Conservation (phyloP, 768 basidiomycete genomes). For the Amylocystis lapponica region DNA sequence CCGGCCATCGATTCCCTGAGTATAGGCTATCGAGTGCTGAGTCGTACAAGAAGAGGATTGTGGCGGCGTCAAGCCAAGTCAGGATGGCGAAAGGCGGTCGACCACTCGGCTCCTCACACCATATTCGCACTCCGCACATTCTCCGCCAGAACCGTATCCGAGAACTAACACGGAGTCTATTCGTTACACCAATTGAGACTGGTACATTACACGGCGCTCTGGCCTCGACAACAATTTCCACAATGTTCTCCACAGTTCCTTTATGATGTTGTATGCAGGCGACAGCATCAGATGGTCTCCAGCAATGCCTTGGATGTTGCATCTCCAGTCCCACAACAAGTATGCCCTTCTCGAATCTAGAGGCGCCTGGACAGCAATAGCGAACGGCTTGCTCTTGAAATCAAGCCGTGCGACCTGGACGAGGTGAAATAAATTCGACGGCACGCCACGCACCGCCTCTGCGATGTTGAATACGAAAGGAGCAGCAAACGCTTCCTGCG, state of each 20-base stretch:
- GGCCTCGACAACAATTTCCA: slow-evolving; percentile 55
- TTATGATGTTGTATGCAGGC: slow-evolving; percentile 76
- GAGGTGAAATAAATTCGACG: slow-evolving; percentile 68
- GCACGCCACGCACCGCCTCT: slow-evolving; percentile 84
- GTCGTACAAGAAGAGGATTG: background rate
- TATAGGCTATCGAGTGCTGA: slow-evolving; percentile 19
- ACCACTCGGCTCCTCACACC: background rate
- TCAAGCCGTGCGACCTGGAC: slow-evolving; percentile 36
- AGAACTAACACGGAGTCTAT: too few relatives aligned
- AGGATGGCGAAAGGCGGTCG: slow-evolving; percentile 1
- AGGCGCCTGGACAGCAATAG: slow-evolving; percentile 63
- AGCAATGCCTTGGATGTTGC: slow-evolving; percentile 59
- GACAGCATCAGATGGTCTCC: slow-evolving; percentile 74
- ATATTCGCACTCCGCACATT: background rate
- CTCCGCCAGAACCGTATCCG: too few relatives aligned
- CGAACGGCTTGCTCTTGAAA: slow-evolving; percentile 52
- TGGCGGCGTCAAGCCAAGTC: slow-evolving; percentile 5
- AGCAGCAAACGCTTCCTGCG: slow-evolving; percentile 50
- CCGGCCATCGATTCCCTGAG: slow-evolving; percentile 68
- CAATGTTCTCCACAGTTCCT: slow-evolving; percentile 66
- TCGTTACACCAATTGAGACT: too few relatives aligned
- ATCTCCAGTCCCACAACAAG: slow-evolving; percentile 72
- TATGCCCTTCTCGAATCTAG: slow-evolving; percentile 60
- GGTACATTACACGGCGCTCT: too few relatives aligned
- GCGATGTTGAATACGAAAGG: slow-evolving; percentile 73